Conservation (phyloP, 2,329 filamentous ascomycete genomes). For the Tolypocladium pustulatum region DNA sequence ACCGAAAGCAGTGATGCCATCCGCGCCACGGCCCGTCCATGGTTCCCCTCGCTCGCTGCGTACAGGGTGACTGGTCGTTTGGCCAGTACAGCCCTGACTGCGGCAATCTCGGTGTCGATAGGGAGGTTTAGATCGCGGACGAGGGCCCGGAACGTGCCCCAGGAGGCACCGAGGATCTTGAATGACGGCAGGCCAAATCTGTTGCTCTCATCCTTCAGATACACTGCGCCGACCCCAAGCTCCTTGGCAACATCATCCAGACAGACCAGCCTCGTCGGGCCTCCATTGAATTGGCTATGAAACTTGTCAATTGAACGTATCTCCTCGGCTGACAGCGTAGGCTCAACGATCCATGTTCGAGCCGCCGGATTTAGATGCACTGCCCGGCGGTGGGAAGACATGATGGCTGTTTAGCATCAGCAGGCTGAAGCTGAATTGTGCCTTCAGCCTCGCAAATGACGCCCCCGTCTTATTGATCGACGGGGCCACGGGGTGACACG, state of each 20-base stretch:
- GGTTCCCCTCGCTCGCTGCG: conserved; percentile 66
- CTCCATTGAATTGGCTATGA: conserved; percentile 24
- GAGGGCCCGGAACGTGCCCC: conserved; percentile 55
- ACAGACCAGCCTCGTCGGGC: conserved; percentile 37
- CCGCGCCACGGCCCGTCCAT: conserved; percentile 60
- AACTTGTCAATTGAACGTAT: conserved; percentile 4
- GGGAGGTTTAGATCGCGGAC: conserved; percentile 30
- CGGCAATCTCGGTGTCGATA: conserved; percentile 28
- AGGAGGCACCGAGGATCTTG: conserved; percentile 72
- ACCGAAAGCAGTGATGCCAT: conserved; percentile 54
- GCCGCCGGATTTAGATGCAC: conserved; percentile 7
- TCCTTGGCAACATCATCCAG: conserved; percentile 45
- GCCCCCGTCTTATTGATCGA: neutral
- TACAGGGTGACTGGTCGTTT: conserved; percentile 33
- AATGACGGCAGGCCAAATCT: conserved; percentile 63
- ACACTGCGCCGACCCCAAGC: conserved; percentile 45
- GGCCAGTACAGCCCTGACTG: conserved; percentile 24
- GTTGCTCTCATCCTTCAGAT: conserved; percentile 61
- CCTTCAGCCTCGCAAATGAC: neutral
- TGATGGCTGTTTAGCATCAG: neutral
- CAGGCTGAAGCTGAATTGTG: neutral
- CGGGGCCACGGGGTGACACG: neutral
- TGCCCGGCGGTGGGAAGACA: conserved; percentile 5
- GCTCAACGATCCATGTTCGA: conserved; percentile 3
- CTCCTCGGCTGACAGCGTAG: neutral